Evolutionary conservation across 2,329 filamentous ascomycete species (phyloP).

Genomic region (Corinectria fuckeliana): DNA sequence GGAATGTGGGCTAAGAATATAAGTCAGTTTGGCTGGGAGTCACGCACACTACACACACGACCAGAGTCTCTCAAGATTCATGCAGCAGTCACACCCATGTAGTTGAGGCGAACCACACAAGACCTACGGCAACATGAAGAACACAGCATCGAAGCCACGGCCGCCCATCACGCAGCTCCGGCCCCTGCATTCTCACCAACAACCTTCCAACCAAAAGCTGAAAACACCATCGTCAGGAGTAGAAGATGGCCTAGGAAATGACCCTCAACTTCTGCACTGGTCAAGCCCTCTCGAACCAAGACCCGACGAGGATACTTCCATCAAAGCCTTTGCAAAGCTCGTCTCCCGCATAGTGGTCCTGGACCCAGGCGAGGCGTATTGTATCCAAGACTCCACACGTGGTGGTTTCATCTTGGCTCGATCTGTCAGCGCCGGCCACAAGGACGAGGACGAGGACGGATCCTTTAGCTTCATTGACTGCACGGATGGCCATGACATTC

Average conservation of each 20-base stretch:
- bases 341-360: not conserved
- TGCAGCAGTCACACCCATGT: not conserved
- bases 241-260: not conserved
- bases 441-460: not conserved
- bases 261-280: not conserved
- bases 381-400: not conserved
- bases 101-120: not conserved
- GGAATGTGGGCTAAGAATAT: not conserved
- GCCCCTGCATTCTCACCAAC: constrained; percentile 21
- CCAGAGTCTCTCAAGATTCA: too few relatives aligned
- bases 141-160: constrained; percentile 2
- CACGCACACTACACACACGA: not conserved
- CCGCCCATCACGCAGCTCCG: constrained; percentile 25
- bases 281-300: not conserved
- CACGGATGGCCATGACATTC: not conserved
- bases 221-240: not conserved
- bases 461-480: not conserved
- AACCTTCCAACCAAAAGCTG: not conserved
- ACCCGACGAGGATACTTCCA: not conserved
- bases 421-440: not conserved
- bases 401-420: not conserved
- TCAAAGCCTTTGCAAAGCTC: not conserved
- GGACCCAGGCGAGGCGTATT: not conserved
- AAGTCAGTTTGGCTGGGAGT: not conserved
- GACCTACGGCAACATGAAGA: not conserved